These are phyloP conservation scores for Agastache rugosa DNA, from an alignment of 257 asterid species.

Conservation along the genomic window DNA sequence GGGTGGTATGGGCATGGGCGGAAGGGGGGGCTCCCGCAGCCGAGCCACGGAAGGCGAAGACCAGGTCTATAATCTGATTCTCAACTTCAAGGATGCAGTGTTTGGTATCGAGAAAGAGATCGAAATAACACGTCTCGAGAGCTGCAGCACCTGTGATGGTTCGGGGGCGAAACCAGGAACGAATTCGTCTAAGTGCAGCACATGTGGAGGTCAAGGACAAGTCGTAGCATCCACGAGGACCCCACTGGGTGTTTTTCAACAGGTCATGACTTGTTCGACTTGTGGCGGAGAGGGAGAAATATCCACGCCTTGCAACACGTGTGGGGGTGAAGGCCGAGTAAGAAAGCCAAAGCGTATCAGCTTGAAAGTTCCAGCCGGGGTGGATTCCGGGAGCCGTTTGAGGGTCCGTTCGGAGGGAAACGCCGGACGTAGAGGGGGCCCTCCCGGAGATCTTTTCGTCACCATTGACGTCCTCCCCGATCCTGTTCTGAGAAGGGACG, in stretches of 20 bases:
- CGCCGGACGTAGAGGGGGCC: slow-evolving; percentile 90
- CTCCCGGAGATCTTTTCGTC: slow-evolving; percentile 95
- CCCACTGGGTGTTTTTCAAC: slow-evolving; percentile 97
- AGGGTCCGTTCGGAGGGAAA: slow-evolving; percentile 94
- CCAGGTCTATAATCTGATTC: slow-evolving; percentile 69
- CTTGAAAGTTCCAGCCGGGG: slow-evolving; percentile 95
- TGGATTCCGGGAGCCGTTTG: slow-evolving; percentile 84
- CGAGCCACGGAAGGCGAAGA: slow-evolving; percentile 97
- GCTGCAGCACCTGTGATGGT: slow-evolving; percentile 86
- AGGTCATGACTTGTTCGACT: slow-evolving; percentile 84
- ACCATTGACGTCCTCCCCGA: slow-evolving; percentile 79
- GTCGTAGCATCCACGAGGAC: slow-evolving; percentile 87
- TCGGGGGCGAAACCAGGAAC: slow-evolving; percentile 97
- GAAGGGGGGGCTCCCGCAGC: slow-evolving; percentile 69
- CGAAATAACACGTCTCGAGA: slow-evolving; percentile 88
- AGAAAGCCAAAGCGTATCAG: slow-evolving; percentile 89
- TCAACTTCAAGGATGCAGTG: slow-evolving; percentile 90
- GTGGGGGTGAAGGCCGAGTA: slow-evolving; percentile 80
- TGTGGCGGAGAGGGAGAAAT: slow-evolving; percentile 84
- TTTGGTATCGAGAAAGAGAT: slow-evolving; percentile 95
- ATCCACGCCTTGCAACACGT: slow-evolving; percentile 80
- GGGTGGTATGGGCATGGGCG: slow-evolving; percentile 87
- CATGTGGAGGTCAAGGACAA: slow-evolving; percentile 98
- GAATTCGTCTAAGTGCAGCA: slow-evolving; percentile 64
- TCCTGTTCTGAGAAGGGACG: slow-evolving; percentile 82